Evolutionary conservation across 208 protist genomes (phyloP).

Genomic region (Acanthamoeba castellanii): DNA sequence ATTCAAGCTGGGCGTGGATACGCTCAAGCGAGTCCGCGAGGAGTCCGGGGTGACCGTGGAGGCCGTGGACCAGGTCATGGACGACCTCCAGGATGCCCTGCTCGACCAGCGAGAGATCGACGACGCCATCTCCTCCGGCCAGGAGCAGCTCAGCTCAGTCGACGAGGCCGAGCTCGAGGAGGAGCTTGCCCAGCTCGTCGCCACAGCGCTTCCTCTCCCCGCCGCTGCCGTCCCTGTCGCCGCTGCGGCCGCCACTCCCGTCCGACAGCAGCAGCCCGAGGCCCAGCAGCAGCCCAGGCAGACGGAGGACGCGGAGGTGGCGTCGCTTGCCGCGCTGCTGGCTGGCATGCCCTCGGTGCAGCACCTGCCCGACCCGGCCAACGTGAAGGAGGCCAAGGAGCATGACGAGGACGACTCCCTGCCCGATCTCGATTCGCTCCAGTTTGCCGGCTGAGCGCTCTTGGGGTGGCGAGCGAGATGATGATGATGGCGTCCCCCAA

Average conservation of each 20-base stretch:
- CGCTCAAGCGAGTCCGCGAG: conserved; percentile 32
- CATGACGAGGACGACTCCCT: not conserved
- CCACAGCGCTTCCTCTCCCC: not conserved
- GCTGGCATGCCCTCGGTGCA: not conserved
- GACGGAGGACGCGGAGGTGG: not conserved
- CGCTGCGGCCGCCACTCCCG: not conserved
- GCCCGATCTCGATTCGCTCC: not conserved
- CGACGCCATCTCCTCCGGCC: conserved; percentile 1
- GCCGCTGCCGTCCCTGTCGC: not conserved
- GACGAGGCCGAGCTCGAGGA: conserved; percentile 62
- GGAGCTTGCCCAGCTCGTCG: conserved; percentile 41
- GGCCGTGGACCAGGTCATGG: conserved; percentile 53
- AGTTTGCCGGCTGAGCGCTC: conserved; percentile 5
- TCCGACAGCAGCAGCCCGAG: not conserved
- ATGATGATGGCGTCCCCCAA: no score
- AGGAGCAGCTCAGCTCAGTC: conserved; percentile 10
- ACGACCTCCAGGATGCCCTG: conserved; percentile 32
- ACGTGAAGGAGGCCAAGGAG: not conserved
- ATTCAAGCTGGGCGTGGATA: conserved; percentile 42
- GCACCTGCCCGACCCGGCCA: conserved; percentile 9
- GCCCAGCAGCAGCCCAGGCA: not conserved
- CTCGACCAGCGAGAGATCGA: conserved; percentile 60
- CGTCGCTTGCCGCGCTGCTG: not conserved
- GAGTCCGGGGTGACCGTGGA: not conserved
- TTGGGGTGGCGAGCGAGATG: no score